Evolutionary conservation across 1,284 basidiomycete genomes (phyloP).

Genomic region (Apiotrichum siamense): DNA sequence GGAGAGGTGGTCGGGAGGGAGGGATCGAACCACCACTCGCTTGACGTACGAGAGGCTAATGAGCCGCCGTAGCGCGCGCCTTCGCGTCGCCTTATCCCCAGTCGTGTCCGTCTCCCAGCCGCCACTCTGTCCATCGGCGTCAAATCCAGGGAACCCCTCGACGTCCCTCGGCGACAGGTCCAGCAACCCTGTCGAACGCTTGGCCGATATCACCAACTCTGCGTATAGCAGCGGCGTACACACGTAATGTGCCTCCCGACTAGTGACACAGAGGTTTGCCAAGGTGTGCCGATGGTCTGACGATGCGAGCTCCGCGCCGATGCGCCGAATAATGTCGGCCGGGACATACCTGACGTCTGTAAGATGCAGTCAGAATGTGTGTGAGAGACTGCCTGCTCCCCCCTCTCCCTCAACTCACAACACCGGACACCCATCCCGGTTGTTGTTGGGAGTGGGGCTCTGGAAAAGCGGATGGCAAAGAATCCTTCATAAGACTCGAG

Average conservation of each 20-base stretch:
- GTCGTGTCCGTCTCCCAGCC: background rate
- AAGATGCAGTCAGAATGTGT: background rate
- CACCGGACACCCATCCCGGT: too few species aligned
- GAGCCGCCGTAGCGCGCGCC: background rate
- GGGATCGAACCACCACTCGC: background rate
- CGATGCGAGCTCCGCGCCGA: conserved; percentile 16
- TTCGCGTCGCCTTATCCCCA: background rate
- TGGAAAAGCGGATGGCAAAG: too few species aligned
- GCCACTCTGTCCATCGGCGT: background rate
- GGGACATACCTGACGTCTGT: background rate
- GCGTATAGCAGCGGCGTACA: conserved; percentile 20
- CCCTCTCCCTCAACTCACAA: too few species aligned
- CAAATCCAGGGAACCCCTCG: background rate
- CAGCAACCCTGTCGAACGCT: background rate
- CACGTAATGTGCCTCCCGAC: conserved; percentile 19
- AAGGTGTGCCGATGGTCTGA: conserved; percentile 7
- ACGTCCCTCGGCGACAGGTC: background rate
- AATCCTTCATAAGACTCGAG: too few species aligned
- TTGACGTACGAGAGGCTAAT: background rate
- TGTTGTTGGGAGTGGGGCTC: too few species aligned
- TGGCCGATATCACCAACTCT: conserved; percentile 8
- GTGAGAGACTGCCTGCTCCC: background rate
- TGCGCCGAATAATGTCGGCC: conserved; percentile 21
- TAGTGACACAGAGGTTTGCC: conserved; percentile 11
- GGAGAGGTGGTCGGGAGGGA: background rate